Base-by-base conservation (phyloP, 116 monocot species). In the Trichopus zeylanicus region DNA sequence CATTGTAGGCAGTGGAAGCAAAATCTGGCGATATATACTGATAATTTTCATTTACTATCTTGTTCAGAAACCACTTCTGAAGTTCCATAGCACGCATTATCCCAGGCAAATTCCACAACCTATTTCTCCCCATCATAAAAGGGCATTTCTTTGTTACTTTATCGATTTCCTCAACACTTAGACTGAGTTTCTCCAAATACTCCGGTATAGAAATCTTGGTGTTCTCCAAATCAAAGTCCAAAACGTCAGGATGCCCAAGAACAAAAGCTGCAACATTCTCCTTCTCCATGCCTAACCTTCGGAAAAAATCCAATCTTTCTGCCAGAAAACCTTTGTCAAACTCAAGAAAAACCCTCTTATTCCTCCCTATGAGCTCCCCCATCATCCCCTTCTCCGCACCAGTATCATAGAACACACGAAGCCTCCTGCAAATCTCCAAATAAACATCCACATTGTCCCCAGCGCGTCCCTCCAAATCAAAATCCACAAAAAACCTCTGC, bases 121-220 rank as follows among this genome's bases (percentile, higher is more conserved):
- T 78, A 63, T n/a, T n/a, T n/a, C 73, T 82, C 1, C 94, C 94
- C 72, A 81, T 60, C 25, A 76, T 83, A 64, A 71, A 64, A 4
- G 86, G 86, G 32, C 64, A 68, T 26, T 48, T 75, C 59, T 49
- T 0, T 6, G 46, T 31, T 3, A 83, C 12, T 16, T 18, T 31
- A n/a, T n/a, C n/a, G n/a, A 66, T 35, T 33, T 80, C 69, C 32
- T 61, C 65, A 11, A 69, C 21, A 2, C 59, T 29, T 29, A 93
- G 34, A 2, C 86, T 82, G 20, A 80, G 27, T 7, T 28, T 1
- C 7, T 46, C 21, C 57, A 93, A 56, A 67, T 71, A 83, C 15
- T 76, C 80, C 7, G 80, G 88, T 59, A 89, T 69, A 0, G 74
- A 42, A 63, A 89, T 69, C 6, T 32, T 32, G 5, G 53, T 38